Percentiles rank a stretch among this genome's conserved stretches.
phyloP scores from a whole-genome alignment of 371 early-diverging fungal species.

The Mortierella sp. region DNA sequence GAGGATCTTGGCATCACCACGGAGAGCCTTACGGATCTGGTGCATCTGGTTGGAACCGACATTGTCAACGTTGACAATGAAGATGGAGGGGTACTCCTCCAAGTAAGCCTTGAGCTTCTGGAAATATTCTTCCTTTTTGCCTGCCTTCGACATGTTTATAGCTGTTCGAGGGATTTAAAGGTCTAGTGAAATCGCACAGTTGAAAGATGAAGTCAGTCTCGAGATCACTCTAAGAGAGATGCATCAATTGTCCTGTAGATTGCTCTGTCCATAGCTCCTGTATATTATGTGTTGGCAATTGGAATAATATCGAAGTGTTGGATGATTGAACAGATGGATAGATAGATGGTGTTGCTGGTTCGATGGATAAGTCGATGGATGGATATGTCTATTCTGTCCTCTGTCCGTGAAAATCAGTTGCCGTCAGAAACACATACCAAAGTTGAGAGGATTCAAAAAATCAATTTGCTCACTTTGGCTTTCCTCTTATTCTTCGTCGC shows the following conservation, averaged over 20 bases:
- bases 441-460: conserved; percentile 55
- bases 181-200: conserved; percentile 27
- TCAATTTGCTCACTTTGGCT: conserved; percentile 32
- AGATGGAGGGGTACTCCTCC: conserved; percentile 88
- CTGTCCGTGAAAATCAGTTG: neutral
- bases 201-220: conserved; percentile 6
- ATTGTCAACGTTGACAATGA: conserved; percentile 99
- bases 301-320: neutral
- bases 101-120: conserved; percentile 79
- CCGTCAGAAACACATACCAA: conserved; percentile 47
- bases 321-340: neutral
- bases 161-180: conserved; percentile 63
- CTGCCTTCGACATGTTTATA: conserved; percentile 93
- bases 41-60: conserved; percentile 99
- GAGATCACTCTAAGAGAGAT: neutral
- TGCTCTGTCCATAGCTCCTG: neutral
- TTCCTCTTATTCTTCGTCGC: conserved; percentile 20
- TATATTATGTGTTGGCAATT: no score
- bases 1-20: conserved; percentile 94
- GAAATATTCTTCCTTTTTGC: conserved; percentile 82
- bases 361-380: conserved; percentile 19
- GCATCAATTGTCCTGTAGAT: neutral
- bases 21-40: conserved; percentile 95
- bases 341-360: conserved; percentile 3
- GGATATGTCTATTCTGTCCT: conserved; percentile 15